Conservation (phyloP, 208 protist species). For the Tritrichomonas foetus region DNA sequence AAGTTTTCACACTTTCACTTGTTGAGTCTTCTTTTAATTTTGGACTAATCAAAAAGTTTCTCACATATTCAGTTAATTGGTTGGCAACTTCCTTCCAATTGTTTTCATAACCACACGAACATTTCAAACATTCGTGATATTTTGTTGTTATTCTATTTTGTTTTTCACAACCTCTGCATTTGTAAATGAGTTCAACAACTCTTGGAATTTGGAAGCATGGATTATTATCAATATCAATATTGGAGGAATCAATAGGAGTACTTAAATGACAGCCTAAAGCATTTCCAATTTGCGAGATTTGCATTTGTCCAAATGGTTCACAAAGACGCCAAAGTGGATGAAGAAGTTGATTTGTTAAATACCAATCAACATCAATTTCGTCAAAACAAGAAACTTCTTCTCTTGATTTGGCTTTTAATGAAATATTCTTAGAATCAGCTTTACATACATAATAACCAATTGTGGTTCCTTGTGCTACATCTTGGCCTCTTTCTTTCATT, state of each 20-base stretch:
- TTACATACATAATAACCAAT: neutral
- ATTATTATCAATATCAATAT: neutral
- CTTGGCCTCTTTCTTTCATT: neutral
- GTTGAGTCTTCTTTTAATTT: no score
- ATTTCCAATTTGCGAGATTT: neutral
- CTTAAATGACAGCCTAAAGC: neutral
- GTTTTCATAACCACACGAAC: neutral
- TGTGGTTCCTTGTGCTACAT: neutral
- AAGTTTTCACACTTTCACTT: neutral
- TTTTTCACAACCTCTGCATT: neutral
- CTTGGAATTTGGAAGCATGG: neutral
- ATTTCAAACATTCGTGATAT: neutral
- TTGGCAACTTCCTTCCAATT: neutral
- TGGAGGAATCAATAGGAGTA: neutral
- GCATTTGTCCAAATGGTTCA: neutral
- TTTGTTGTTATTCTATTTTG: neutral
- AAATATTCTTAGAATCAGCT: neutral
- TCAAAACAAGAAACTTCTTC: neutral
- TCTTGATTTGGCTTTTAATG: neutral
- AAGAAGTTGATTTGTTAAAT: conserved; percentile 29
- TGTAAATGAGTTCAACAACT: neutral
- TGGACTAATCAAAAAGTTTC: neutral
- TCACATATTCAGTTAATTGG: neutral
- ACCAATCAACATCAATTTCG: conserved; percentile 8
- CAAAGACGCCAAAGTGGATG: neutral